phyloP scores from a whole-genome alignment of 1,284 basidiomycete genomes.

The Sanghuangporus sanghuang region DNA sequence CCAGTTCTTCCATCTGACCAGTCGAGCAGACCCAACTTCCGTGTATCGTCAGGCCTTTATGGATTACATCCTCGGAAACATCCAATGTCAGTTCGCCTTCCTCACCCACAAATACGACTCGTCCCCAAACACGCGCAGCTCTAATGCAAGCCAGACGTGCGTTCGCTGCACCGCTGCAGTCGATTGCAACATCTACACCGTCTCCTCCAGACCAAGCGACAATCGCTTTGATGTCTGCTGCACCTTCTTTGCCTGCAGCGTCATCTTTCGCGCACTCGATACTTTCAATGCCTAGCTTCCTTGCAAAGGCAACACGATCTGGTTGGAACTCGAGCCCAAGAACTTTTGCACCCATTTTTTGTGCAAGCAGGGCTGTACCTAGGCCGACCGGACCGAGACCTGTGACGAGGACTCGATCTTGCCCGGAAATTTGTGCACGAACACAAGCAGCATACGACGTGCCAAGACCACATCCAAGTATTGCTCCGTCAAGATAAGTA shows the following conservation, averaged over 20 bases:
- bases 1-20: conserved; percentile 18
- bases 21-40: conserved; percentile 20
- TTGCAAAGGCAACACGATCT: conserved; percentile 17
- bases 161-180: conserved; percentile 15
- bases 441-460: conserved; percentile 17
- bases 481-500: conserved; percentile 18
- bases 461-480: conserved; percentile 17
- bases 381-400: conserved; percentile 19
- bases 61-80: conserved; percentile 18
- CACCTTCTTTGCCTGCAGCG: neutral
- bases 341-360: conserved; percentile 17
- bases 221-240: conserved; percentile 11
- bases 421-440: conserved; percentile 17
- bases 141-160: conserved; percentile 15
- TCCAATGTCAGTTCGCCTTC: conserved; percentile 14
- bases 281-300: conserved; percentile 5
- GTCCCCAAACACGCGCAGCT: conserved; percentile 15
- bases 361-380: conserved; percentile 15
- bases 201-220: conserved; percentile 12
- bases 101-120: conserved; percentile 18
- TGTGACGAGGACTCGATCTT: conserved; percentile 16
- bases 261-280: conserved; percentile 12
- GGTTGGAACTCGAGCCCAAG: conserved; percentile 17
- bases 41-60: conserved; percentile 16
- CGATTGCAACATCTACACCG: conserved; percentile 18